Evolutionary conservation across 2,329 filamentous ascomycete genomes (phyloP).

Genomic region (Aspergillus novofumigatus): DNA sequence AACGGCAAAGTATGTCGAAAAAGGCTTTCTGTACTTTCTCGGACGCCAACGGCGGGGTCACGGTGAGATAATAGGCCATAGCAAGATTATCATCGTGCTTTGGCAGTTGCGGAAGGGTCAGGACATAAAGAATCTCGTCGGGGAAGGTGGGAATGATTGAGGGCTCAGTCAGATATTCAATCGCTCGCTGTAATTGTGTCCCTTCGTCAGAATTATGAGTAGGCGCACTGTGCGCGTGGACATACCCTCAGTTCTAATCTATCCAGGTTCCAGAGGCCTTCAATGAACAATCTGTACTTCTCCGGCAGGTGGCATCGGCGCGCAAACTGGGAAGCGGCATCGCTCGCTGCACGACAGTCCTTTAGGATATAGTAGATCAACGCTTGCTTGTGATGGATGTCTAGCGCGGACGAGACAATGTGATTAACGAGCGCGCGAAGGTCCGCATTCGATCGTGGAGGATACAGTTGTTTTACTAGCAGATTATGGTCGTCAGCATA

Average conservation of each 20-base stretch:
- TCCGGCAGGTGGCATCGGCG: constrained; percentile 62
- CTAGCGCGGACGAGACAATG: constrained; percentile 61
- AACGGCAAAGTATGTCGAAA: constrained; percentile 63
- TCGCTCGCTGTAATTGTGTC: constrained; percentile 49
- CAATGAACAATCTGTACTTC: constrained; percentile 76
- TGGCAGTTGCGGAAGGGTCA: constrained; percentile 57
- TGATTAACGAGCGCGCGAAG: constrained; percentile 67
- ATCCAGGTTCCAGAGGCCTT: constrained; percentile 78
- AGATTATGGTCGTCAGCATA: constrained; percentile 8
- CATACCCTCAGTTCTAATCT: constrained; percentile 62
- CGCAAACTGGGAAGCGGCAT: constrained; percentile 58
- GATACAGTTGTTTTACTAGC: constrained; percentile 62
- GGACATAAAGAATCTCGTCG: constrained; percentile 70
- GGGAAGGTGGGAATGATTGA: constrained; percentile 76
- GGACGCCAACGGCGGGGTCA: constrained; percentile 66
- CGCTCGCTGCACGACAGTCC: constrained; percentile 58
- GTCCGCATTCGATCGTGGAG: constrained; percentile 64
- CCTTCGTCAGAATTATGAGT: constrained; percentile 6
- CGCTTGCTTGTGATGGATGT: constrained; percentile 74
- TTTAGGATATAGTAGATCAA: constrained; percentile 80
- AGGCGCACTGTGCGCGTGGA: neutral
- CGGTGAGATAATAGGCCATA: constrained; percentile 73
- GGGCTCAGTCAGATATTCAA: constrained; percentile 74
- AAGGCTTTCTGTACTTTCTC: constrained; percentile 61
- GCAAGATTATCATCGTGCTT: constrained; percentile 61